phyloP scores from a whole-genome alignment of 495 filamentous ascomycete species.

The Lepidopterella palustris region DNA sequence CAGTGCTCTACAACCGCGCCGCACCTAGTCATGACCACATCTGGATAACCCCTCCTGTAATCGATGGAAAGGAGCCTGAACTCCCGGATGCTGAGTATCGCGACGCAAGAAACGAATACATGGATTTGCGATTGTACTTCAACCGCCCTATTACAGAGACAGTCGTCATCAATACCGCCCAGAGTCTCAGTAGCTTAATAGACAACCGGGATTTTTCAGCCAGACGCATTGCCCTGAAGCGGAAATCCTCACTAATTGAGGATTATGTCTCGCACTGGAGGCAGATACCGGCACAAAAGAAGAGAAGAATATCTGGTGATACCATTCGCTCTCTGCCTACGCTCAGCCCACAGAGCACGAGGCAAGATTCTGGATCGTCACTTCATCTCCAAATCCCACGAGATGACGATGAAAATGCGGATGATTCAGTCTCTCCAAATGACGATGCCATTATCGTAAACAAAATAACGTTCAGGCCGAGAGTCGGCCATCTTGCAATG shows the following conservation, averaged over 20 bases:
- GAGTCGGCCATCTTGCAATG: neutral
- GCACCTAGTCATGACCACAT: neutral
- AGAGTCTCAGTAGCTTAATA: constrained; percentile 5
- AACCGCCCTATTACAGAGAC: neutral
- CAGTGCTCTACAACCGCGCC: neutral
- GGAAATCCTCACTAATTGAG: neutral
- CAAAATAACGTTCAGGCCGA: neutral
- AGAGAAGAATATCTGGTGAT: neutral
- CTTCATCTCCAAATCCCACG: neutral
- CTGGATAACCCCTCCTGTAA: constrained; percentile 5
- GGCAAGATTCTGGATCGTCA: too few species aligned
- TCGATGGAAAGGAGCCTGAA: neutral
- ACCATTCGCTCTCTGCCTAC: too few species aligned
- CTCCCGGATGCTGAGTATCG: neutral
- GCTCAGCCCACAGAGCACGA: too few species aligned
- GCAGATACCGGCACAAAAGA: neutral
- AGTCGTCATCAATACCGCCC: neutral
- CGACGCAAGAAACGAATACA: constrained; percentile 6
- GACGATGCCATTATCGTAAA: too few species aligned
- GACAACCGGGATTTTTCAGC: constrained; percentile 3
- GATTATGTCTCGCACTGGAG: neutral
- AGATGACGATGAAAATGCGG: neutral
- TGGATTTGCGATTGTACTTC: constrained; percentile 14
- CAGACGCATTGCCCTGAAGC: neutral
- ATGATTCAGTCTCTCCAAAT: neutral